Base-by-base conservation (phyloP, 768 basidiomycete genomes). In the Coprinellus aureogranulatus region DNA sequence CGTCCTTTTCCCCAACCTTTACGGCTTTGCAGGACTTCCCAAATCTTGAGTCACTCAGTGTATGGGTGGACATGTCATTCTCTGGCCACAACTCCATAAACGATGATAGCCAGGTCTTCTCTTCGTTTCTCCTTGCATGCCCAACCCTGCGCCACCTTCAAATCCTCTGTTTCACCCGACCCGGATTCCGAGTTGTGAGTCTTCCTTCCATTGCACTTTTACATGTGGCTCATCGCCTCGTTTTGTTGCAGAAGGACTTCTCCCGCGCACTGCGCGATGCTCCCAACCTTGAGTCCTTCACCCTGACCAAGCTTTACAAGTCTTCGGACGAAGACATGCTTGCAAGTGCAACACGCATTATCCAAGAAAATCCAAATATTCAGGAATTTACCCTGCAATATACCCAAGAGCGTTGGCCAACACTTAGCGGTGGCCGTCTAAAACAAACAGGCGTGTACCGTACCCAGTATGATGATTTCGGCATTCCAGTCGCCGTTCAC, bases 61-160 rank as follows among this genome's bases (percentile, higher is more conserved):
- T 74, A 2, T 71, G 72, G 72, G 70, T 75, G 28, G 73, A 75
- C 48, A 64, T 75, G n/a, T 72, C 73, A 12, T 72, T 75, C 46
- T 64, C 65, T 53, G 62, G 62, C 18, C 61, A 62, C 57, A 57
- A 57, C 59, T n/a, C 59, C 31, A 23, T 63, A n/a, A 64, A 67
- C 40, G 72, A 73, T 49, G 71, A 72, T 37, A 55, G 64, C 14
- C 68, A 66, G 34, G 57, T 75, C 20, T 65, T 76, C 49, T 62
- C 55, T 34, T 61, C 64, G 11, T 53, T 76, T 5, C 59, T 74
- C 6, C 59, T 63, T 28, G 67, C 67, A 9, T 71, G 72, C 52
- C 75, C 72, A 26, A 63, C 59, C 9, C 60, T 76, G 23, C 61
- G 61, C 39, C 69, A 73, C 42, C 55, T 76, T 18, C 70, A 75